Evolutionary conservation across 768 basidiomycete genomes (phyloP), one percentile per base, ranked within the genome.

Genomic region (Termitomyces sp.): DNA sequence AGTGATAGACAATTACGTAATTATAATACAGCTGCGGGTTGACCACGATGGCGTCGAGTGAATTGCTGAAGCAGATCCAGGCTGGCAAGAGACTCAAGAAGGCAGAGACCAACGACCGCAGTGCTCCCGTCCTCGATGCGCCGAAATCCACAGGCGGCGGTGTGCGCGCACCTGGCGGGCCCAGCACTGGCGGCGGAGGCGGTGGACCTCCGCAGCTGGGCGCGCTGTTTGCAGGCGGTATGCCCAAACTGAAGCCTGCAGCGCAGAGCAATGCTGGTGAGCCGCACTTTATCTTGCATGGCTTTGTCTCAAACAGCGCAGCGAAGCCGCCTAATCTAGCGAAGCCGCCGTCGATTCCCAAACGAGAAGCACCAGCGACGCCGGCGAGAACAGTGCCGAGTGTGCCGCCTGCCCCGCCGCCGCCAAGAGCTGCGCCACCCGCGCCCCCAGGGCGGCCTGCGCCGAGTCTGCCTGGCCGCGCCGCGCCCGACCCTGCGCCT

Each of bases 211-310:
- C 92, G 31, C 93, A 95, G 72, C 77, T 96, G 4, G 94, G 86
- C 37, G 88, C 85, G 2, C 74, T 97, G 11, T 96, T 97, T 69
- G 93, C 94, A 49, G 94, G 92, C 15, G 94, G 95, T 1, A 86
- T 96, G 79, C 95, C 95, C 4, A 95, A 91, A 70, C 71, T 96
- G 69, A 96, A 89, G 78, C 85, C 92, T 49, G 82, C 89, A n/a
- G 90, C 86, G 12, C 82, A 85, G 60, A 79, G 69, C 57, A 81
- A 77, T 71, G 72, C 79, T 59, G 83, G 89, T 89, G 69, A 61
- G 80, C 65, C 58, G 48, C 48, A 62, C 63, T 57, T 7, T 9
- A 25, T 55, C n/a, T 6, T 32, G 38, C 2, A 6, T 59, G 63
- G 12, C 60, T 48, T 59, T 36, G 43, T 46, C 42, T 64, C 2